phyloP scores from a whole-genome alignment of 176 grass and related monocot genomes.

The Zea luxurians region DNA sequence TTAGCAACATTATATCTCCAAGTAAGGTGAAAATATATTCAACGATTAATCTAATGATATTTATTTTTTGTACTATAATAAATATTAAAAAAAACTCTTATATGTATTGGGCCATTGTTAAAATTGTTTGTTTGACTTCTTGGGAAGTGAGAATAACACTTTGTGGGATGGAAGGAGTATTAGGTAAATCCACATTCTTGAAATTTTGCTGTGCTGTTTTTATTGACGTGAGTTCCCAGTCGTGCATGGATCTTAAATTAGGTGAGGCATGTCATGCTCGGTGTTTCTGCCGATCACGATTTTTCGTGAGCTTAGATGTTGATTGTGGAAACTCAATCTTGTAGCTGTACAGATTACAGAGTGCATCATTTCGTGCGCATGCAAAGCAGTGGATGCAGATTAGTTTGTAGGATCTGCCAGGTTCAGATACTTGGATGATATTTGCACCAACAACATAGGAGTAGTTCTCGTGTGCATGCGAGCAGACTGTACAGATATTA shows the following conservation, averaged over 20 bases:
- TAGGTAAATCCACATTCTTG: not conserved
- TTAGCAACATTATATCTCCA: too few species aligned
- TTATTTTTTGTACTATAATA: too few species aligned
- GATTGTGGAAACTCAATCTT: not conserved
- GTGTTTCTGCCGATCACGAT: conserved; percentile 24
- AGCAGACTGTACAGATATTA: not conserved
- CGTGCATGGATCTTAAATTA: conserved; percentile 31
- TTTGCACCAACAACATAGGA: not conserved
- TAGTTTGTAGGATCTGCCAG: not conserved
- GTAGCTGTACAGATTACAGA: not conserved
- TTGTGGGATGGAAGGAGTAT: not conserved
- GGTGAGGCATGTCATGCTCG: conserved; percentile 25
- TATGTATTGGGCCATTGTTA: too few species aligned
- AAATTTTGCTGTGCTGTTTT: not conserved
- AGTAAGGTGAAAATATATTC: too few species aligned
- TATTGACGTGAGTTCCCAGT: conserved; percentile 7
- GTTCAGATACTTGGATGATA: not conserved
- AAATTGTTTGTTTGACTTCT: too few species aligned
- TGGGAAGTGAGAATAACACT: too few species aligned
- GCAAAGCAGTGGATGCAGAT: conserved; percentile 39
- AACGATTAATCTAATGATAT: too few species aligned
- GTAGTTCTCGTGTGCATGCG: conserved; percentile 13
- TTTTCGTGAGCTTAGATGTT: not conserved
- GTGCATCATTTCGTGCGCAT: conserved; percentile 18
- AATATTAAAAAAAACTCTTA: too few species aligned